Evolutionary conservation across 768 basidiomycete genomes (phyloP).

Genomic region (Lyophyllum decastes): DNA sequence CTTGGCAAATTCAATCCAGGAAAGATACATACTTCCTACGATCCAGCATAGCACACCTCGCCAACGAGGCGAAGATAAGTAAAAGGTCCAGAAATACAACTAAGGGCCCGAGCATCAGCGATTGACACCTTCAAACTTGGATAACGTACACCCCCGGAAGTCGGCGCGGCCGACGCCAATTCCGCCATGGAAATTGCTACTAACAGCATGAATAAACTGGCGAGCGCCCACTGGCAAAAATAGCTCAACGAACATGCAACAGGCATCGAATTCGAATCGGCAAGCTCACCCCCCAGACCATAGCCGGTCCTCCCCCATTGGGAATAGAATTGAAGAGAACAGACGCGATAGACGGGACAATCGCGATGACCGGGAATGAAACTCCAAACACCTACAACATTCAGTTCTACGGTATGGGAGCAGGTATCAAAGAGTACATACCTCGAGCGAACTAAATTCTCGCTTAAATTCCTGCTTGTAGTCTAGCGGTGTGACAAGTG

Average conservation of each 20-base stretch:
- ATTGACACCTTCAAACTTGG: not conserved
- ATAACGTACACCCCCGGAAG: constrained; percentile 62
- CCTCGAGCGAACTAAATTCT: too few relatives aligned
- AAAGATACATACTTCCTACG: constrained; percentile 55
- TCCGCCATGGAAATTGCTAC: constrained; percentile 73
- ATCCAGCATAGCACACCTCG: constrained; percentile 66
- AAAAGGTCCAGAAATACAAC: constrained; percentile 73
- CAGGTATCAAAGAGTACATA: too few relatives aligned
- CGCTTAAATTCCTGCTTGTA: too few relatives aligned
- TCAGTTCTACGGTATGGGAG: too few relatives aligned
- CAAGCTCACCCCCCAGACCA: constrained; percentile 70
- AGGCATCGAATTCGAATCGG: not conserved
- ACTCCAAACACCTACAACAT: constrained; percentile 62
- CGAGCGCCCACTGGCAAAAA: constrained; percentile 59
- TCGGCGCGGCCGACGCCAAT: constrained; percentile 69
- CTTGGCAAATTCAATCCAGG: not conserved
- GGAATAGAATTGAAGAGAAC: constrained; percentile 59
- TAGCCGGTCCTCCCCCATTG: constrained; percentile 68
- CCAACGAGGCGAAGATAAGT: constrained; percentile 54
- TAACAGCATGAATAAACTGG: constrained; percentile 60
- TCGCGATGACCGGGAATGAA: constrained; percentile 70
- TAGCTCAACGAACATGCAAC: not conserved
- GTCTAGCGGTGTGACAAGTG: too few relatives aligned
- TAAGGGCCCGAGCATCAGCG: constrained; percentile 16
- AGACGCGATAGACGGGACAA: constrained; percentile 64